Evolutionary conservation across 305 asterid species (phyloP).

Genomic region (Solanum hybrid): DNA sequence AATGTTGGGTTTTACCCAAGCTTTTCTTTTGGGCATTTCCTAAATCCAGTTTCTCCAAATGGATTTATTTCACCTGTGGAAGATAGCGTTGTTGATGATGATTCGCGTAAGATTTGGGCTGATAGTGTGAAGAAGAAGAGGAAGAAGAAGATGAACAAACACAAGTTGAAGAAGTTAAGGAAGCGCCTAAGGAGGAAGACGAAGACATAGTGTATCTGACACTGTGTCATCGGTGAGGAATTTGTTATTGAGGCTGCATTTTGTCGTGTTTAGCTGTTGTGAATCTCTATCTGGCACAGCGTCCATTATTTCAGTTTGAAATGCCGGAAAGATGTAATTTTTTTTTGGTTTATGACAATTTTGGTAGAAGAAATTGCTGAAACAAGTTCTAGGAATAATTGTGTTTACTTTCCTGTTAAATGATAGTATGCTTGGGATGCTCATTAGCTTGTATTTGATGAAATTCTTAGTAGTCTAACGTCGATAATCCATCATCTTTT

Average conservation of each 20-base stretch:
- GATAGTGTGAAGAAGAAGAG: slow-evolving; percentile 92
- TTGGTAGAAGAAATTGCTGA: background rate
- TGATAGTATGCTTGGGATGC: background rate
- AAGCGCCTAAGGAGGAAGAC: slow-evolving; percentile 55
- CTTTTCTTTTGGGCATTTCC: slow-evolving; percentile 41
- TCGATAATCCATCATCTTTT: background rate
- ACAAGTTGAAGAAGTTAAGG: slow-evolving; percentile 71
- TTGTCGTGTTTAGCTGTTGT: background rate
- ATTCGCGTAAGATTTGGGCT: slow-evolving; percentile 43
- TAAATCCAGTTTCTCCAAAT: slow-evolving; percentile 27
- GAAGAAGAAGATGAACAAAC: slow-evolving; percentile 87
- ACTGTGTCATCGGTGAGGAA: slow-evolving; percentile 2
- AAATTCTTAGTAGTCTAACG: background rate
- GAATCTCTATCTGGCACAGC: background rate
- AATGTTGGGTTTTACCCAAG: slow-evolving; percentile 29
- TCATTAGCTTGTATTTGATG: background rate
- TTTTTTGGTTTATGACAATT: background rate
- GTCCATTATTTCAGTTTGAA: background rate
- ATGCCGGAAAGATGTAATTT: background rate
- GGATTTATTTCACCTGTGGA: slow-evolving; percentile 11
- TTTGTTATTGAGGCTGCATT: background rate
- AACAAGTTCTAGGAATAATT: background rate
- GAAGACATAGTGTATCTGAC: slow-evolving; percentile 20
- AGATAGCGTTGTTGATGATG: slow-evolving; percentile 17
- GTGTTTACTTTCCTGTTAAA: background rate